phyloP scores from a whole-genome alignment of 1,139 yeast species.

The Geotrichum bryndzae region DNA sequence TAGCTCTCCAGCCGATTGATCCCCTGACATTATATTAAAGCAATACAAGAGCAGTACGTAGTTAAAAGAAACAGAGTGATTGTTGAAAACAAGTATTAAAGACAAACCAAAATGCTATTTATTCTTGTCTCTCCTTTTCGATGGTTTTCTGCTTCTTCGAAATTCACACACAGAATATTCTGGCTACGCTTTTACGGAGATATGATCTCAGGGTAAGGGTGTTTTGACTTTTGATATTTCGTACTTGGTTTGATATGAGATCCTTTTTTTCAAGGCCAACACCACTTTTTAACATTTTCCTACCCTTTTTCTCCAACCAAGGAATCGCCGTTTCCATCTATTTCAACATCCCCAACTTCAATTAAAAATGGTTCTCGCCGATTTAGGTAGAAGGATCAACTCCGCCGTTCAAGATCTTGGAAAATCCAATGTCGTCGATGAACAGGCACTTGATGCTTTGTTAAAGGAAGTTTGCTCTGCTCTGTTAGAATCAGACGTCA shows the following conservation, averaged over 20 bases:
- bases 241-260: neutral
- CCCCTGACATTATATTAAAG: conserved; percentile 6
- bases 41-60: neutral
- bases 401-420: conserved; percentile 69
- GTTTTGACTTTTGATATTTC: neutral
- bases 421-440: conserved; percentile 53
- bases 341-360: neutral
- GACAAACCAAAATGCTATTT: neutral
- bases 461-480: conserved; percentile 88
- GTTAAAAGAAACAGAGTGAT: neutral
- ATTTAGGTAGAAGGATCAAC: conserved; percentile 81
- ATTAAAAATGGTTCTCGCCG: conserved; percentile 78
- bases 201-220: neutral
- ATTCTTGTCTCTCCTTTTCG: neutral
- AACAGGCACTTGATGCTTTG: conserved; percentile 58
- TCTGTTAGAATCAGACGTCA: conserved; percentile 85
- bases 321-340: neutral
- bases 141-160: neutral
- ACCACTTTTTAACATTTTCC: neutral
- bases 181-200: neutral
- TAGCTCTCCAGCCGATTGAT: conserved; percentile 17
- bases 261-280: neutral
- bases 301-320: neutral
- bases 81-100: neutral
- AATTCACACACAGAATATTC: neutral